Percentiles rank a stretch among this genome's conserved stretches.
Evolutionary conservation across 2,329 filamentous ascomycete genomes (phyloP).

Genomic region (Alternaria metachromatica): DNA sequence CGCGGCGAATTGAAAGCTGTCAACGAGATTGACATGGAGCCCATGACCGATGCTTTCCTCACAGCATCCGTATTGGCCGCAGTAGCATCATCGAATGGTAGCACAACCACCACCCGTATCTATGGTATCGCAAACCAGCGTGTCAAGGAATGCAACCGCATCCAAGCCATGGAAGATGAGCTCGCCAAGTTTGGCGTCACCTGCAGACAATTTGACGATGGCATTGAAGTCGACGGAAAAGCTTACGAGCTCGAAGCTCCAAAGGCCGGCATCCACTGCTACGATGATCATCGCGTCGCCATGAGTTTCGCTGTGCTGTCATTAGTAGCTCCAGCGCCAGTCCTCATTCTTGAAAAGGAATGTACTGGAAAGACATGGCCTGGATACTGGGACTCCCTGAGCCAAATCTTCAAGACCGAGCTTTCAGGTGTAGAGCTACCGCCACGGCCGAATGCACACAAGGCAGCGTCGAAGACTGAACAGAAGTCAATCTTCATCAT

Average conservation of each 20-base stretch:
- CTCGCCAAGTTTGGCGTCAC: constrained; percentile 90
- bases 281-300: constrained; percentile 95
- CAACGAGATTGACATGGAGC: constrained; percentile 92
- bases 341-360: constrained; percentile 84
- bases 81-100: constrained; percentile 74
- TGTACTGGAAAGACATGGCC: constrained; percentile 99
- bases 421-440: constrained; percentile 75
- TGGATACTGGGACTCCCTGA: constrained; percentile 94
- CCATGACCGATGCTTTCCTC: constrained; percentile 98
- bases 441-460: constrained; percentile 43
- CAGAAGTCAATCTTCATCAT: constrained; percentile 86
- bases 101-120: constrained; percentile 75
- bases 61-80: constrained; percentile 93
- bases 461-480: constrained; percentile 33
- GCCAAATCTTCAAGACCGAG: constrained; percentile 75
- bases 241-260: constrained; percentile 59
- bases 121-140: constrained; percentile 96
- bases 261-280: constrained; percentile 79
- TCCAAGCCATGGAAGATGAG: constrained; percentile 92
- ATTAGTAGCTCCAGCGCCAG: constrained; percentile 71
- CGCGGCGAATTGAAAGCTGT: constrained; percentile 76
- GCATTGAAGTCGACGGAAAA: constrained; percentile 76
- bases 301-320: constrained; percentile 98
- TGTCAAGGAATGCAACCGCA: constrained; percentile 98
- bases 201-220: constrained; percentile 89